Evolutionary conservation across 2,329 filamentous ascomycete genomes (phyloP).

Genomic region (Trichoderma arundinaceum): DNA sequence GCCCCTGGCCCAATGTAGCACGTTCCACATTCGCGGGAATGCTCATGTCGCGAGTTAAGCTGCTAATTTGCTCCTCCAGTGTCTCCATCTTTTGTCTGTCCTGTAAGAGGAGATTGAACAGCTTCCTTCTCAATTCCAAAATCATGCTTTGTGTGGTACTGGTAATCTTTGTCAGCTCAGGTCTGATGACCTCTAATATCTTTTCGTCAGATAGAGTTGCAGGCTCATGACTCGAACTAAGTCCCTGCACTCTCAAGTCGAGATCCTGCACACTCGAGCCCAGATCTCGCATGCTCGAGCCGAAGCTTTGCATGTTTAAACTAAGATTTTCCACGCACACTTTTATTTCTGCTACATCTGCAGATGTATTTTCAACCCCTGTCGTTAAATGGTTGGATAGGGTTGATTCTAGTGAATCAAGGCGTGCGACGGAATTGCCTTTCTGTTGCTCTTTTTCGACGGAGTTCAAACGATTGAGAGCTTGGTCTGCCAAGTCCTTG

Average conservation of each 20-base stretch:
- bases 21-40: slow-evolving; percentile 8
- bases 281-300: too few relatives aligned
- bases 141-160: background rate
- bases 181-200: slow-evolving; percentile 13
- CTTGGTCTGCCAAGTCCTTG: background rate
- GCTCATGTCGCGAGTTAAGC: slow-evolving; percentile 21
- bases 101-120: slow-evolving; percentile 36
- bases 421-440: background rate
- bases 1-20: background rate
- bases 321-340: background rate
- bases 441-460: background rate
- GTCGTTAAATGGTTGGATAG: background rate
- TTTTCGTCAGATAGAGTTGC: background rate
- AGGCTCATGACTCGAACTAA: background rate
- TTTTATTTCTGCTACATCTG: background rate
- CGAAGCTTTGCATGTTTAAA: too few relatives aligned
- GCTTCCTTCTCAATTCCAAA: background rate
- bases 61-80: slow-evolving; percentile 30
- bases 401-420: slow-evolving; percentile 2
- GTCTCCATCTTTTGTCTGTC: slow-evolving; percentile 33
- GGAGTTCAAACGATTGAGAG: background rate
- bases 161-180: background rate
- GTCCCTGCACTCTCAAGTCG: too few relatives aligned
- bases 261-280: too few relatives aligned
- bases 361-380: background rate